A percentile compares a stretch with the other conserved stretches of the same genome.
These are phyloP conservation scores for Wallemia ichthyophaga DNA, from an alignment of 1,284 basidiomycete species.

Conservation along the genomic window DNA sequence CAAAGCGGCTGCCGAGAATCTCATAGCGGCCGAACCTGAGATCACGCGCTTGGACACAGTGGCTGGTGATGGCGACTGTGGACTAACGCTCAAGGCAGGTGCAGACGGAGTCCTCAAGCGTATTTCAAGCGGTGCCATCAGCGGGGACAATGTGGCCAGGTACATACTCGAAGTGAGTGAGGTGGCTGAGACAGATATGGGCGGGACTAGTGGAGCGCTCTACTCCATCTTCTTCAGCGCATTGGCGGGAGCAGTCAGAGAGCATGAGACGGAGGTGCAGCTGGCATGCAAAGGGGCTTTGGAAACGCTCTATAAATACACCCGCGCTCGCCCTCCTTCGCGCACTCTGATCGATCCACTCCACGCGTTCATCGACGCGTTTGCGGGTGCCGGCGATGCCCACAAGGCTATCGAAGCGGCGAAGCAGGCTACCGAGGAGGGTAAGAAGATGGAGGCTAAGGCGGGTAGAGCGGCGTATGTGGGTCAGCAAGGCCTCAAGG, in stretches of 20 bases:
- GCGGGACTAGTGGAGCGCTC: slow-evolving; percentile 66
- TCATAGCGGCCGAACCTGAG: slow-evolving; percentile 51
- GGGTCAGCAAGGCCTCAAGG: slow-evolving; percentile 34
- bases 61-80: slow-evolving; percentile 37
- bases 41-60: slow-evolving; percentile 68
- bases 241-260: slow-evolving; percentile 21
- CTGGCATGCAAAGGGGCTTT: slow-evolving; percentile 31
- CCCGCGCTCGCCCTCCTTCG: slow-evolving; percentile 57
- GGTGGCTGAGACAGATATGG: slow-evolving; percentile 59
- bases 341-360: slow-evolving; percentile 75
- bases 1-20: slow-evolving; percentile 30
- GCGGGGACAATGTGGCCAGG: slow-evolving; percentile 29
- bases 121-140: slow-evolving; percentile 19
- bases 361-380: slow-evolving; percentile 36
- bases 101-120: slow-evolving; percentile 19
- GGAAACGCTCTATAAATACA: slow-evolving; percentile 49
- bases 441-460: slow-evolving; percentile 44
- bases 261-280: slow-evolving; percentile 18
- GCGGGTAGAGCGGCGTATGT: slow-evolving; percentile 74
- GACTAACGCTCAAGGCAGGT: slow-evolving; percentile 49
- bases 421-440: slow-evolving; percentile 35
- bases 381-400: slow-evolving; percentile 20
- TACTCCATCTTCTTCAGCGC: slow-evolving; percentile 74
- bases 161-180: slow-evolving; percentile 37
- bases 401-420: slow-evolving; percentile 31